Evolutionary conservation across 1,284 basidiomycete genomes (phyloP), one percentile per base, ranked within the genome.

Genomic region (Cryptococcus amylolentus): DNA sequence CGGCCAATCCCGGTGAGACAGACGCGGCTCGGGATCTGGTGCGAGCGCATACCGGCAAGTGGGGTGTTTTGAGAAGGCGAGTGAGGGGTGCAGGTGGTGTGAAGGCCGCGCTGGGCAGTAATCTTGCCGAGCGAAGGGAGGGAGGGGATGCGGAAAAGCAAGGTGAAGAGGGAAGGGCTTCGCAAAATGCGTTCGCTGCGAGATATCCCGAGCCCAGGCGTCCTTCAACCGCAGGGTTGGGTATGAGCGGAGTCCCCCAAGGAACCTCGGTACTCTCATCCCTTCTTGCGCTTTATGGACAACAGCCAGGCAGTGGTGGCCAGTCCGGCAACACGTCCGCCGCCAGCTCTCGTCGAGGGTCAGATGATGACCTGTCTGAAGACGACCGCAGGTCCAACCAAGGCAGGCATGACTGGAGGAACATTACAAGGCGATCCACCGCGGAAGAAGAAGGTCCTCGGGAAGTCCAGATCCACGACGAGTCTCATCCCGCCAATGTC

Each of bases 21-120:
- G 62, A 68, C 12, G 63, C 65, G 4, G 79, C 79, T 0, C 67
- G 59, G 44, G 67, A 71, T 28, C 68, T 80, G 26, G 78, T 80
- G 28, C 64, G 77, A 31, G 70, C 68, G 1, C 75, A 79, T 61
- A 79, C 78, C 9, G 63, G 66, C 18, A 69, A 69, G 59, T 76
- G 76, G 66, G 69, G 76, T 12, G 60, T 68, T 31, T 60, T 78
- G 20, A 54, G 77, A n/a, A 60, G 71, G 20, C 60, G 76, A n/a
- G 72, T 73, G 39, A 63, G 51, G 31, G 65, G 64, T 1, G 65
- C 67, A 9, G 61, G 63, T 20, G 55, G 56, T n/a, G 64, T 63
- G 40, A 57, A 52, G 18, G 20, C 55, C 6, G 63, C 31, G 42
- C 49, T 8, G 9, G 37, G 16, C n/a, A 26, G 43, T 9, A n/a